Evolutionary conservation across 164 flowering plant genomes (phyloP), one percentile per base, ranked within the genome.

Genomic region (Warburgia ugandensis): DNA sequence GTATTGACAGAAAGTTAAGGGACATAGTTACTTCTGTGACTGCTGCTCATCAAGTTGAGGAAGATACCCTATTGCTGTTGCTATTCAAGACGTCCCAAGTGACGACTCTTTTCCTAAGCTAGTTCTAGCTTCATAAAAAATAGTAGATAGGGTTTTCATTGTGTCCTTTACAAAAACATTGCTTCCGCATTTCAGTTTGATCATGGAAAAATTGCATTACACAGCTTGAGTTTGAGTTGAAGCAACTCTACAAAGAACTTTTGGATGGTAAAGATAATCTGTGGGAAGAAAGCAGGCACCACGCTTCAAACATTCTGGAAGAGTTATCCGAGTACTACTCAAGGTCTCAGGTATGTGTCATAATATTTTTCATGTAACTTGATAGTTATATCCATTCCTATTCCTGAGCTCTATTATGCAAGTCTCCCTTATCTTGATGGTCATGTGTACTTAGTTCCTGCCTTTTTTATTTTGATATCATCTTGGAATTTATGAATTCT

Each of bases 161-260:
- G n/a, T 40, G 16, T 23, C 16, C 20, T n/a, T 4, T 19, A n/a
- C 1, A n/a, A 10, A 3, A n/a, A 23, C 21, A 40, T 40, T 40
- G 44, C 21, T 13, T 40, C 2, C 2, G 20, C 4, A 3, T 27
- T 27, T 27, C 43, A 16, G 32, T 55, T 39, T 58, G 33, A 51
- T 55, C 35, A 25, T 6, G 8, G 29, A 32, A 52, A 12, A 13
- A 20, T 20, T 42, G 37, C 38, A 31, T 29, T 6, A 51, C 43
- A 45, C 64, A 65, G 68, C n/a, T 65, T 59, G 68, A 65, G 55
- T 59, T 59, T 54, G 56, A 54, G 36, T 25, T 65, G 45, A 65
- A 54, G 47, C 50, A 50, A 43, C 29, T 59, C 17, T 65, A 48
- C 32, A 23, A 10, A 11, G 64, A 59, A 47, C 64, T 65, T 17